Conservation (phyloP, 441 rosid genomes). For the Manihot esculenta region DNA sequence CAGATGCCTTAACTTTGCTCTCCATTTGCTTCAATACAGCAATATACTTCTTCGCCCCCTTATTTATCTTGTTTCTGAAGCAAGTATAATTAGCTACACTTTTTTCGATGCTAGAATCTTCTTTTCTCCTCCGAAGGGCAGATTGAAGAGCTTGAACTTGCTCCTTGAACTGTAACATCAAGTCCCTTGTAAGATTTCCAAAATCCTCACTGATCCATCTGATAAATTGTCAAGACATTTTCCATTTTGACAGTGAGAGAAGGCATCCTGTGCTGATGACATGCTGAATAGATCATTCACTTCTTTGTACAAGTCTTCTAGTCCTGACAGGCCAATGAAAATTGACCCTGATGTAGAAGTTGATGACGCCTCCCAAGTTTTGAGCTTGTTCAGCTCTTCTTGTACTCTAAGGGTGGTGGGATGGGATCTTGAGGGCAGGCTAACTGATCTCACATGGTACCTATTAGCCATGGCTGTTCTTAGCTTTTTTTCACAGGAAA, state of each 20-base stretch:
- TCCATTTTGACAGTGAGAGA: slow-evolving; percentile 31
- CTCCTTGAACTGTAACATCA: slow-evolving; percentile 43
- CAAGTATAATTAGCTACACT: slow-evolving; percentile 25
- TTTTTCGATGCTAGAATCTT: slow-evolving; percentile 30
- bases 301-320: slow-evolving; percentile 43
- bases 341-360: slow-evolving; percentile 38
- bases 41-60: slow-evolving; percentile 41
- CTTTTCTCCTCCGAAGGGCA: slow-evolving; percentile 48
- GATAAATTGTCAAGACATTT: slow-evolving; percentile 47
- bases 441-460: slow-evolving; percentile 52
- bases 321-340: slow-evolving; percentile 29
- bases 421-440: slow-evolving; percentile 70
- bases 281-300: slow-evolving; percentile 52
- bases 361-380: slow-evolving; percentile 29
- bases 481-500: neutral
- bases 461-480: slow-evolving; percentile 37
- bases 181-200: slow-evolving; percentile 56
- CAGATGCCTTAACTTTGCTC: slow-evolving; percentile 21
- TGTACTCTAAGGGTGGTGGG: slow-evolving; percentile 49
- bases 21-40: slow-evolving; percentile 43
- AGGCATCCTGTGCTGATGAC: slow-evolving; percentile 46
- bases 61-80: slow-evolving; percentile 54
- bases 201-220: slow-evolving; percentile 52
- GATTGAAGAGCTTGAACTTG: slow-evolving; percentile 47
- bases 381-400: slow-evolving; percentile 45